Evolutionary conservation across 768 basidiomycete genomes (phyloP), one percentile per base, ranked within the genome.

Genomic region (Agaricus blazei): DNA sequence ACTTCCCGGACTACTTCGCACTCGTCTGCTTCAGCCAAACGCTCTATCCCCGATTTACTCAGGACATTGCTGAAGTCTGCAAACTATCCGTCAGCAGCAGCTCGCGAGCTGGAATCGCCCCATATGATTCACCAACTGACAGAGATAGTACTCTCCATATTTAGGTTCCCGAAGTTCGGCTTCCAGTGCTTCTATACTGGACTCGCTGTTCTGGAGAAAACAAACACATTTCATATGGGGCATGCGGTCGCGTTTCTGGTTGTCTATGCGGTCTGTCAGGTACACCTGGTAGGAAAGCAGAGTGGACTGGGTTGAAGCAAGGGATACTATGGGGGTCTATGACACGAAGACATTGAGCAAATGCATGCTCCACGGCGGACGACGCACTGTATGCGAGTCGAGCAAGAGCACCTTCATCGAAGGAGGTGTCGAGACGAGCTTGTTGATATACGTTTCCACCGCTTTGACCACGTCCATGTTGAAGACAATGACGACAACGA

Each of bases 131-230:
- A 89, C 87, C 80, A 77, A 93, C 96, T 88, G 83, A 98, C 96
- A 99, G 67, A 99, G 75, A 79, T 96, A 98, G 73, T 99, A 99
- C 74, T 94, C 93, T 68, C 94, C 94, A 64, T 98, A 99, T 71
- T 89, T 89, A 9, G 95, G 96, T 64, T 93, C 88, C 37, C 78
- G 79, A 34, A 99, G 76, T 66, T 99, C 97, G 53, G 80, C 75
- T 61, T 88, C 88, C 53, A 98, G 77, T 26, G 88, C 88, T 53
- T 85, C 84, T 36, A 99, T 74, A 65, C 91, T 94, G 29, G 87
- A 84, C 47, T 90, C 86, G 54, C 79, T 88, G 38, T 85, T 85
- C 50, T 93, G 85, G 8, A 99, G 77, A 67, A 99, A 94, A 68
- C 93, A 96, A 51, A 98, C 84, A 66, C 97, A 98, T 72, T 95